Percentiles rank a stretch among this genome's conserved stretches.
phyloP scores from a whole-genome alignment of 768 basidiomycete species.

The Lactifluus volemus region DNA sequence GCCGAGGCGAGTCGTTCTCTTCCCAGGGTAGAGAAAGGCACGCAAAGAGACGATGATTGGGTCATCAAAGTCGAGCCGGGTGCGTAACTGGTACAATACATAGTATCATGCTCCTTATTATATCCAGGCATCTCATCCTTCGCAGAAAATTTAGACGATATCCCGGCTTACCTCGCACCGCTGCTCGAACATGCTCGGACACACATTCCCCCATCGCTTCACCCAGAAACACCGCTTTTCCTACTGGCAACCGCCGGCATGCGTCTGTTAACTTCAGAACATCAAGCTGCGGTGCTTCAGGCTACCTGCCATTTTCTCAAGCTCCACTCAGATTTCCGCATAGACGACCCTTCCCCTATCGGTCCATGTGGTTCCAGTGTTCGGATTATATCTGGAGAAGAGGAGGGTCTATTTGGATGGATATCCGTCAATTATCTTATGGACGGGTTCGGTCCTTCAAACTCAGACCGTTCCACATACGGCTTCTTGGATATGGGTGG shows the following conservation, averaged over 20 bases:
- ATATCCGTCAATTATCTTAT: constrained; percentile 98
- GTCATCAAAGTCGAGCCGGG: constrained; percentile 90
- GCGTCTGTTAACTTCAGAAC: constrained; percentile 67
- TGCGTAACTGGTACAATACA: constrained; percentile 31
- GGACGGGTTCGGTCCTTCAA: constrained; percentile 73
- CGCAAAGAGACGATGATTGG: constrained; percentile 74
- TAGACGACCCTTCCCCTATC: constrained; percentile 52
- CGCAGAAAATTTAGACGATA: constrained; percentile 54
- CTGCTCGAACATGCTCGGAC: constrained; percentile 74
- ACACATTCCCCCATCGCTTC: constrained; percentile 80
- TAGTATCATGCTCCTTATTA: neutral
- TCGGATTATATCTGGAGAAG: constrained; percentile 93
- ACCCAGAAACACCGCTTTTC: constrained; percentile 82
- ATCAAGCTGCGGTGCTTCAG: constrained; percentile 65
- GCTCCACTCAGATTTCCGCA: constrained; percentile 66
- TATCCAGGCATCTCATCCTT: constrained; percentile 78
- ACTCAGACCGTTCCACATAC: constrained; percentile 68
- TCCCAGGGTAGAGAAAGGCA: constrained; percentile 89
- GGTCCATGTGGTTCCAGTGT: constrained; percentile 92
- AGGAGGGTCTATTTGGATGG: constrained; percentile 98
- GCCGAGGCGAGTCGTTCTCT: constrained; percentile 45
- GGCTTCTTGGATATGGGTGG: constrained; percentile 99
- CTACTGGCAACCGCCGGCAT: constrained; percentile 96
- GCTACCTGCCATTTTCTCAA: constrained; percentile 72
- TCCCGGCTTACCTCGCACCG: constrained; percentile 73